Evolutionary conservation across 352 stramenopile species (phyloP).

Genomic region (Achlya hypogyna): DNA sequence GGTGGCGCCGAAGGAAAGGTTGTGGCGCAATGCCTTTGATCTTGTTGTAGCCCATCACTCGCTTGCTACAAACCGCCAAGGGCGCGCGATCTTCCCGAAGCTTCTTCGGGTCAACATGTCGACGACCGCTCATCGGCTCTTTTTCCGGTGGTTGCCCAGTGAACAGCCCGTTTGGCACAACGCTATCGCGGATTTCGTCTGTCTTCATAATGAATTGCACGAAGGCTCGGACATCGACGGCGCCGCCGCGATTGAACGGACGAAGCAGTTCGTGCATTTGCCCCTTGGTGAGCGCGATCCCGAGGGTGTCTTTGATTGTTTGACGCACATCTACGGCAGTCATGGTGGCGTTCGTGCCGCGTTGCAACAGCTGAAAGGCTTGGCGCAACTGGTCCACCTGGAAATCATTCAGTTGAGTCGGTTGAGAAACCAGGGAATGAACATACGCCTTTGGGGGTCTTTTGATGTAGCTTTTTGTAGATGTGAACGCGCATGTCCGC

Average conservation of each 20-base stretch:
- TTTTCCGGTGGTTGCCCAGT: background rate
- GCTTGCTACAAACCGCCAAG: background rate
- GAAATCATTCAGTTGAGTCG: background rate
- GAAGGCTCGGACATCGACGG: conserved; percentile 72
- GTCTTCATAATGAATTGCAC: conserved; percentile 57
- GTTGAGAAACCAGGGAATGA: background rate
- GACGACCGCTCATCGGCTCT: background rate
- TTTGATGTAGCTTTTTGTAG: conserved; percentile 68
- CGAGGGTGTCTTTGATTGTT: conserved; percentile 71
- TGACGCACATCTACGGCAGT: conserved; percentile 58
- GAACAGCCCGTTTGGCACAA: conserved; percentile 33
- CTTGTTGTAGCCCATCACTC: background rate
- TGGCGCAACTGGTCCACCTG: conserved; percentile 63
- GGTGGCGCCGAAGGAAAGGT: background rate
- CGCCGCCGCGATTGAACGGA: conserved; percentile 47
- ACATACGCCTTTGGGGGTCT: conserved; percentile 45
- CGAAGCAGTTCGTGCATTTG: conserved; percentile 63
- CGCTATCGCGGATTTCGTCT: conserved; percentile 46
- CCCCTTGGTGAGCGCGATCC: conserved; percentile 61
- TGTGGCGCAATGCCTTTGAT: background rate
- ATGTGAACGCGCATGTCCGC: conserved; percentile 61
- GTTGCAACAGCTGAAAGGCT: conserved; percentile 72
- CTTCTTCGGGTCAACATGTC: background rate
- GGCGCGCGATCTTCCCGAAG: background rate
- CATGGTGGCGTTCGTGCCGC: conserved; percentile 54